These are phyloP conservation scores for Aristolochia contorta DNA, from an alignment of 164 flowering plant genomes.

Conservation along the genomic window DNA sequence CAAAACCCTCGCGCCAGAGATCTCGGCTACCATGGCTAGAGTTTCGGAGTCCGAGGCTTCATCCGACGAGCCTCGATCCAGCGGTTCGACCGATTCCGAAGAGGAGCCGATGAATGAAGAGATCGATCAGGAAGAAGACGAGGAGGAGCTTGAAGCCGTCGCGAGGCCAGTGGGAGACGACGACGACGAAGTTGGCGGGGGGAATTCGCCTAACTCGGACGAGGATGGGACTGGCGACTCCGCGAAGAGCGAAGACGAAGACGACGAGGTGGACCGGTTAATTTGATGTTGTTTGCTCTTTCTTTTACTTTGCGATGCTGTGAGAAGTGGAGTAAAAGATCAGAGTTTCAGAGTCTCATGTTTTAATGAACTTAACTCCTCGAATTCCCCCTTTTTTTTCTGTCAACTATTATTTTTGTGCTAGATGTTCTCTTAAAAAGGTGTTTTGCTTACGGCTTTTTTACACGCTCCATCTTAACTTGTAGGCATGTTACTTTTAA, in stretches of 20 bases:
- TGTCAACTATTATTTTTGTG: no score
- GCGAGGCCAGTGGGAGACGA: slow-evolving; percentile 50
- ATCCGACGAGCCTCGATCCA: slow-evolving; percentile 45
- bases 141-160: slow-evolving; percentile 84
- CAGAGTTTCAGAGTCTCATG: no score
- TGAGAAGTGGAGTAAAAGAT: background rate
- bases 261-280: slow-evolving; percentile 25
- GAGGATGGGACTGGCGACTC: slow-evolving; percentile 14
- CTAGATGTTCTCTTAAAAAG: no score
- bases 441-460: no score
- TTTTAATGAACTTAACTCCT: no score
- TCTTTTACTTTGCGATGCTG: background rate
- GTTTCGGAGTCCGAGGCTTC: slow-evolving; percentile 21
- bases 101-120: slow-evolving; percentile 49
- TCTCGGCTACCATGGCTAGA: slow-evolving; percentile 34
- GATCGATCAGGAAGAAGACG: slow-evolving; percentile 54
- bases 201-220: slow-evolving; percentile 9
- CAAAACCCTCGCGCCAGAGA: background rate
- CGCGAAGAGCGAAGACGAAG: slow-evolving; percentile 25
- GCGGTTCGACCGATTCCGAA: slow-evolving; percentile 39
- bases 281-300: background rate
- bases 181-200: slow-evolving; percentile 37
- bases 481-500: no score
- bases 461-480: no score
- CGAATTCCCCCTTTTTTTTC: no score